Conservation (phyloP, 1,284 basidiomycete species). For the Xerocomus nothofagi region DNA sequence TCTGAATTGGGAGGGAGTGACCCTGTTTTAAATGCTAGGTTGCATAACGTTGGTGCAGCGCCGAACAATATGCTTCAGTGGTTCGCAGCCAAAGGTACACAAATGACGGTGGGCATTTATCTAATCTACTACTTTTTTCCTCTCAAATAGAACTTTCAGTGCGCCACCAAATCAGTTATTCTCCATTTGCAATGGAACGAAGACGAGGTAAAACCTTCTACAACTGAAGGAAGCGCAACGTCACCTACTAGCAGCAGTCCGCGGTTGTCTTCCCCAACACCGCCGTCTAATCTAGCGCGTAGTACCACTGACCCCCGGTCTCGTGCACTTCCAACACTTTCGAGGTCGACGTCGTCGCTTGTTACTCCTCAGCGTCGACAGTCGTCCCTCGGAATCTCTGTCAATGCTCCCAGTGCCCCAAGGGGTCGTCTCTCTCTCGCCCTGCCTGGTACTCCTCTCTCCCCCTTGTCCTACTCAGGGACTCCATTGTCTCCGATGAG, state of each 20-base stretch:
- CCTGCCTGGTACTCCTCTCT: conserved; percentile 48
- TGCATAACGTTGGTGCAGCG: conserved; percentile 74
- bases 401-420: conserved; percentile 10
- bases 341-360: conserved; percentile 50
- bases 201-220: conserved; percentile 39
- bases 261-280: conserved; percentile 30
- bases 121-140: not conserved
- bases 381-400: conserved; percentile 41
- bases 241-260: conserved; percentile 24
- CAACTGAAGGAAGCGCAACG: conserved; percentile 14
- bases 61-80: conserved; percentile 87
- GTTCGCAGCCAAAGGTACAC: conserved; percentile 88
- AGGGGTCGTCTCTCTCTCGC: conserved; percentile 30
- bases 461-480: conserved; percentile 40
- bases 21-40: conserved; percentile 59
- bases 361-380: conserved; percentile 44
- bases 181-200: conserved; percentile 88
- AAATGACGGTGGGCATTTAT: conserved; percentile 72
- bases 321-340: conserved; percentile 46
- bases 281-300: conserved; percentile 23
- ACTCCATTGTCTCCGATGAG: conserved; percentile 40
- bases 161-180: conserved; percentile 86
- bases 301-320: conserved; percentile 32
- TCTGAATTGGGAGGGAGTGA: conserved; percentile 75
- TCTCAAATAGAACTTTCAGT: conserved; percentile 43